These are phyloP conservation scores for Cyclotella sp. DNA, from an alignment of 108 stramenopile species.

Conservation along the genomic window DNA sequence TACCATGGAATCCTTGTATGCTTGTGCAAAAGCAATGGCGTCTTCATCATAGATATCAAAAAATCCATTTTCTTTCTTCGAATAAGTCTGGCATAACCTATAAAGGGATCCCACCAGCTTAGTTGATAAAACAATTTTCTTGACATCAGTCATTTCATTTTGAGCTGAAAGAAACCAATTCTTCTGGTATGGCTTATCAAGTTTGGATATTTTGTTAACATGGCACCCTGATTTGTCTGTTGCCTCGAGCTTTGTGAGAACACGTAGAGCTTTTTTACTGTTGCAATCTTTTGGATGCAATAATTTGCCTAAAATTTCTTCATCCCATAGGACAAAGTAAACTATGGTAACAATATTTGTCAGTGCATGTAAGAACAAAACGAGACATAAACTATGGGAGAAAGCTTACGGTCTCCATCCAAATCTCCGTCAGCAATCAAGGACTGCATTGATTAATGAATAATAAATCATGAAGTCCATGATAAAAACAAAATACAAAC, in stretches of 20 bases:
- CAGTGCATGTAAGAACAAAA: not conserved
- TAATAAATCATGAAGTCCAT: no score
- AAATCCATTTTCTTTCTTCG: conserved; percentile 6
- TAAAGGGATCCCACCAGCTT: conserved; percentile 37
- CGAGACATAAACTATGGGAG: not conserved
- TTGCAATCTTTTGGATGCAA: conserved; percentile 9
- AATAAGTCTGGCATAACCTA: conserved; percentile 17
- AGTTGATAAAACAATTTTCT: not conserved
- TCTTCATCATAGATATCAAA: conserved; percentile 42
- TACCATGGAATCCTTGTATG: conserved; percentile 47
- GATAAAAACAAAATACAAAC: not conserved
- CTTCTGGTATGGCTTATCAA: not conserved
- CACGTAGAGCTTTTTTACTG: conserved; percentile 12
- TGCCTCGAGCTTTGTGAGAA: conserved; percentile 19
- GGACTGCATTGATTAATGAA: not conserved
- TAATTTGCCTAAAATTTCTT: conserved; percentile 21
- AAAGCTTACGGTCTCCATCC: conserved; percentile 39
- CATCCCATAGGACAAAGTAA: conserved; percentile 42
- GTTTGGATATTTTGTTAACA: conserved; percentile 24
- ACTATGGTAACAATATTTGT: conserved; percentile 5
- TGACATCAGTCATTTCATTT: conserved; percentile 36
- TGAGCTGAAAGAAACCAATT: conserved; percentile 44
- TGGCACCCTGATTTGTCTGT: not conserved
- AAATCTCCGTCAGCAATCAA: conserved; percentile 47
- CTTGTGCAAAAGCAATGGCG: conserved; percentile 38